Evolutionary conservation across 2,329 filamentous ascomycete species (phyloP), one percentile per base, ranked within the genome.

Genomic region (Botrytis paeoniae): DNA sequence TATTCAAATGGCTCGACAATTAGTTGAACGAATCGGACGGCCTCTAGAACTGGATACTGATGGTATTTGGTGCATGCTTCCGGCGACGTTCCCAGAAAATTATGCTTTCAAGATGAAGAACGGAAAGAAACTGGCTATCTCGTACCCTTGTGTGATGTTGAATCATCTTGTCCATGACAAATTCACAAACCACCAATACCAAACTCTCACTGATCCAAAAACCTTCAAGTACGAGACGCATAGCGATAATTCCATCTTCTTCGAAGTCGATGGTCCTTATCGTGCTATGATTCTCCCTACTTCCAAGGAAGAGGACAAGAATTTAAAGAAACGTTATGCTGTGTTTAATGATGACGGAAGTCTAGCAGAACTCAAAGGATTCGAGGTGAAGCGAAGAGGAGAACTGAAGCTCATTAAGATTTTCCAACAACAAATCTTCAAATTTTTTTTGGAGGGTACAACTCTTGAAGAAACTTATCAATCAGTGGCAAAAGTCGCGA

Each of bases 391-490:
- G 85, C 91, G 96, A 81, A 89, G 96, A 88, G 96, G 96, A 86
- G 96, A 99, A 84, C 85, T 99, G 78, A 99, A 99, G 84, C 91
- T 99, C 78, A 99, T 99, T 88, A 99, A 99, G 84, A 99, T 98
- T 81, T 99, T 99, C 82, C 96, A 99, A 82, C 94, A 96, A 74
- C 96, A 99, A 80, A 97, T 99, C 77, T 99, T 99, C 91, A 98
- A 97, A 81, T 98, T 99, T 83, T 99, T 99, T 84, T 85, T 99
- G 9, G 95, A 99, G 80, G 96, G 96, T 10, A 88, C 89, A 6
- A 97, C 94, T 0, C 86, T 99, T 63, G 86, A 91, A 4, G 95
- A 98, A 81, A 98, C 94, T 29, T 99, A 99, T 80, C 89, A 84
- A 22, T 92, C 95, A 3, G 97, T 99, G 3, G 95, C 97, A 71